Conservation (phyloP, 2,329 filamentous ascomycete species). For the Aureobasidium sp. region DNA sequence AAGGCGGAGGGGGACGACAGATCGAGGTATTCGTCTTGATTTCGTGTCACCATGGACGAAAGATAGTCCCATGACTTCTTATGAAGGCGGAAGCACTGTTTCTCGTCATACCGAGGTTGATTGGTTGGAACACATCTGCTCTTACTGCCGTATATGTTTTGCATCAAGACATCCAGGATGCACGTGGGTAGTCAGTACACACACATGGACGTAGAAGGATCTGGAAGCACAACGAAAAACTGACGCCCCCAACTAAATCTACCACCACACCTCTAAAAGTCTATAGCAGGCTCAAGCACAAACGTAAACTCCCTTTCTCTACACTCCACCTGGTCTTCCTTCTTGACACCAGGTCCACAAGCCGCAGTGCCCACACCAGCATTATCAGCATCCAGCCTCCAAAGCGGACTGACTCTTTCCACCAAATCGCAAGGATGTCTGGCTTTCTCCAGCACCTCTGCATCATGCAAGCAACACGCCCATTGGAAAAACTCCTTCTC, state of each 20-base stretch:
- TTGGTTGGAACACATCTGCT: too few species aligned
- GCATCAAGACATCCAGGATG: too few species aligned
- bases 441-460: neutral
- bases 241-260: neutral
- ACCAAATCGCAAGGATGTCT: slow-evolving; percentile 8
- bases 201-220: neutral
- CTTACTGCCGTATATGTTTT: too few species aligned
- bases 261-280: neutral
- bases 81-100: too few species aligned
- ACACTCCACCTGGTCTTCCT: slow-evolving; percentile 3
- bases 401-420: neutral
- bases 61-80: too few species aligned
- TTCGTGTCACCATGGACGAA: too few species aligned
- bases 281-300: slow-evolving; percentile 11
- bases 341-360: slow-evolving; percentile 9
- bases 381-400: slow-evolving; percentile 12
- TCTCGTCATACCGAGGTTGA: too few species aligned
- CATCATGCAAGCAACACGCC: slow-evolving; percentile 9
- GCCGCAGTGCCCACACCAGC: slow-evolving; percentile 6
- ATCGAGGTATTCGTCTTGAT: too few species aligned
- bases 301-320: slow-evolving; percentile 11
- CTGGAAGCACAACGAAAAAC: neutral
- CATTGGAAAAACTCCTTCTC: slow-evolving; percentile 11
- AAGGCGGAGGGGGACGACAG: too few species aligned
- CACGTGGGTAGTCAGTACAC: too few species aligned